Evolutionary conservation across 192 early-diverging fungal species (phyloP), one percentile per base, ranked within the genome.

Genomic region (Backusella sp.): DNA sequence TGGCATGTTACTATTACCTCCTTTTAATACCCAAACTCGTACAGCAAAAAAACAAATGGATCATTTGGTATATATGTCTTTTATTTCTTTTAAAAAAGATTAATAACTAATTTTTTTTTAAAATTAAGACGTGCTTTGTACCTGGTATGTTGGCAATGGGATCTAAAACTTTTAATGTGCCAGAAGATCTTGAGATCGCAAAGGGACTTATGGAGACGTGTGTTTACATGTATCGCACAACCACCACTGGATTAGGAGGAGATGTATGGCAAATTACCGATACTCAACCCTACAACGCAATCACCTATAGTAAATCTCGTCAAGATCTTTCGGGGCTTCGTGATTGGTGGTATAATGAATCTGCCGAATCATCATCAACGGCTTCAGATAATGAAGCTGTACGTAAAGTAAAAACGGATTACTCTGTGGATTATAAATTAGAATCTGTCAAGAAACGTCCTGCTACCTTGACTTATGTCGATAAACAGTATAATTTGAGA

Each of bases 61-160:
- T 74, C 79, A 80, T 26, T 77, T 80, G 75, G 79, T 80, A 80
- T 41, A 59, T 23, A 34, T 11, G 26, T 34, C 9, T 23, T 21
- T 69, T 7, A n/a, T 9, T 42, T 23, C 6, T 23, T 53, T 26
- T 53, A 4, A 32, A 11, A 44, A 30, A 53, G 37, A 12, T 19
- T 65, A 21, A 14, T 11, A 6, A 32, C 35, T 28, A 70, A 67
- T 5, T 67, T 26, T 19, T 4, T 59, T 77, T 15, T 68, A 70
- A 26, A 49, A 46, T 19, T 0, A 26, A 87, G 84, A 68, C 84
- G 1, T 90, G 88, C 66, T 90, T 88, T 72, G 86, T 87, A 15
- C 82, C 81, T 35, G 88, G 89, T 12, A 87, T 86, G 71, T 46
- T 90, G 2, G 87, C 88, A 0, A 82, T 90, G 72, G 87, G 88